These are phyloP conservation scores for Anthracocystis panici-leucophaei DNA, from an alignment of 1,284 basidiomycete species.

Conservation along the genomic window DNA sequence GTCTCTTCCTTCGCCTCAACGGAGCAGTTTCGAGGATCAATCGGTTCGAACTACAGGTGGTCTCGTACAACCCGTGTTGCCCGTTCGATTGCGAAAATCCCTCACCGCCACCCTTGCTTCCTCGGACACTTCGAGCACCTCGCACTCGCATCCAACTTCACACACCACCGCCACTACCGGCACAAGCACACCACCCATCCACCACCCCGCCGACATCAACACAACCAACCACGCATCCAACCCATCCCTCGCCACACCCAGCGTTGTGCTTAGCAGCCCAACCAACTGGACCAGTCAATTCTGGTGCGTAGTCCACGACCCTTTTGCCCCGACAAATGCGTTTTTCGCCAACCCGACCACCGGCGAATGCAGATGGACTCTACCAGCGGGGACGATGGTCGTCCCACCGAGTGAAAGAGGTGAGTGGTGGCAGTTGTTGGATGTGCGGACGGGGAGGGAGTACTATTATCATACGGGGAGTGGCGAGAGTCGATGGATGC, in stretches of 20 bases:
- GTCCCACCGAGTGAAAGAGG: slow-evolving; percentile 85
- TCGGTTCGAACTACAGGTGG: no score
- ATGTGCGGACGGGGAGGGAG: slow-evolving; percentile 81
- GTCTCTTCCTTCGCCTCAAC: no score
- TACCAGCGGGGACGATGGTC: slow-evolving; percentile 87
- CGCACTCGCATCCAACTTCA: neutral
- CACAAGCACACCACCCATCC: neutral
- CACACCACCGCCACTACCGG: neutral
- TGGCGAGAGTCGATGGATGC: slow-evolving; percentile 87
- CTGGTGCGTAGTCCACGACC: slow-evolving; percentile 51
- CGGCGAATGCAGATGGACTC: slow-evolving; percentile 91
- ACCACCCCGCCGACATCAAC: no score
- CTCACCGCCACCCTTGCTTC: neutral
- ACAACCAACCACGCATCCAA: neutral
- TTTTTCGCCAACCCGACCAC: slow-evolving; percentile 94
- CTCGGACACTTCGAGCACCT: neutral
- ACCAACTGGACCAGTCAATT: slow-evolving; percentile 50
- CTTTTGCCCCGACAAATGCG: neutral
- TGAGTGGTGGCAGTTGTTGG: slow-evolving; percentile 94
- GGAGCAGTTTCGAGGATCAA: no score
- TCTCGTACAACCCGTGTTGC: neutral
- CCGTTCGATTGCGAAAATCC: neutral
- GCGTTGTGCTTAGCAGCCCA: no score
- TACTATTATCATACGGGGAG: slow-evolving; percentile 94
- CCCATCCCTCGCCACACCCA: no score